Base-by-base conservation (phyloP, 768 basidiomycete genomes). In the Hygrophoropsis aurantiaca region DNA sequence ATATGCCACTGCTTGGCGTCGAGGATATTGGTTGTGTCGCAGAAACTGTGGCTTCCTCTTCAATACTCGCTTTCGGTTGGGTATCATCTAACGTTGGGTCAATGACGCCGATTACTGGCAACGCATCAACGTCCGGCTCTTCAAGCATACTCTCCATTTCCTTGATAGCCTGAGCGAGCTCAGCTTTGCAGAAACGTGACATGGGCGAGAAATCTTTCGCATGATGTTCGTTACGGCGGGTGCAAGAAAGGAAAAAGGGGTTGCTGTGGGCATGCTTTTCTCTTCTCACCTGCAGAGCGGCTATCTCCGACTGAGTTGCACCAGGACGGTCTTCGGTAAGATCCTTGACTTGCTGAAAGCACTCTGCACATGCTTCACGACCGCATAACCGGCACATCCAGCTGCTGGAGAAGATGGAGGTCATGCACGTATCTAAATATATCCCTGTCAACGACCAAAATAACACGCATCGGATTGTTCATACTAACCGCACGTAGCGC, bases 361-460 rank as follows among this genome's bases (percentile, higher is more conserved):
- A 97, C 50, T 90, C 87, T 1, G 83, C 74, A 61, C 94, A 97
- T 8, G 88, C 82, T 66, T 97, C 94, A 9, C 90, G 82, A 4
- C 91, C 94, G 63, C 94, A 97, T 32, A 81, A 61, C n/a, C 87
- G 78, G 62, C 93, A 95, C 80, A 94, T 88, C 83, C 89, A 95
- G 24, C 84, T 87, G 47, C 82, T 84, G 5, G 87, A 86, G 66
- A 95, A 95, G 47, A 95, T 82, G 11, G 93, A 94, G 4, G 91
- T 94, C 77, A 91, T 88, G 65, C 94, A 97, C 2, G 88, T 91
- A 66, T 97, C 93, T 95, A 61, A 18, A 47, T 50, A 40, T 33
- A 48, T n/a, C 10, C 0, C 20, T 47, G 43, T 39, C 46, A 40
- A 42, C 43, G 53, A 46, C 42, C 18, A 43, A 6, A 18, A 43